Conservation (phyloP, 805 yeast species). For the Cephaloascus fragrans region DNA sequence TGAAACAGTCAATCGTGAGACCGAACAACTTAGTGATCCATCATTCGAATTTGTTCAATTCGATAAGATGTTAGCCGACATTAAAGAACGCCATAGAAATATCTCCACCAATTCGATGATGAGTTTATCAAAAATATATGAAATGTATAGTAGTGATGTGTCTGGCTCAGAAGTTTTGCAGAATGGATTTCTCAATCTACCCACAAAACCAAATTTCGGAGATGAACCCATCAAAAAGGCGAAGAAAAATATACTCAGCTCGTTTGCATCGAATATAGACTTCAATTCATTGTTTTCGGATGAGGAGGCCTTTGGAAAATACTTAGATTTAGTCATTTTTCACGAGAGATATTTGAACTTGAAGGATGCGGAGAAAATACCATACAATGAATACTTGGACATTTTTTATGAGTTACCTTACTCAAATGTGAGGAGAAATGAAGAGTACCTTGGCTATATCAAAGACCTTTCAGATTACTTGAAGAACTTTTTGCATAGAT, state of each 20-base stretch:
- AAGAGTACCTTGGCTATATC: conserved; percentile 35
- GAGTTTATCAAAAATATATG: conserved; percentile 9
- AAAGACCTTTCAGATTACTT: conserved; percentile 40
- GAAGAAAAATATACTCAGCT: conserved; percentile 34
- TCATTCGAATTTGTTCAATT: conserved; percentile 6
- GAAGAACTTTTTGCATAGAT: conserved; percentile 30
- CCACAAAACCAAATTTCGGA: conserved; percentile 10
- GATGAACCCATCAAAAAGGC: conserved; percentile 11
- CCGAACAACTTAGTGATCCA: conserved; percentile 8
- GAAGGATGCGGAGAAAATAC: conserved; percentile 10
- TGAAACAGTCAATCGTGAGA: conserved; percentile 5
- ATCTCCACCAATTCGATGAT: conserved; percentile 4
- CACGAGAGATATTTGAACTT: conserved; percentile 48
- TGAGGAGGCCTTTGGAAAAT: conserved; percentile 57
- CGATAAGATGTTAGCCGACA: conserved; percentile 5
- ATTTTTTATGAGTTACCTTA: conserved; percentile 28
- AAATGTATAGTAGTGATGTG: conserved; percentile 13
- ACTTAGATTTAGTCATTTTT: conserved; percentile 42
- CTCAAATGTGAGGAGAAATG: conserved; percentile 13
- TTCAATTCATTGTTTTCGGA: conserved; percentile 42
- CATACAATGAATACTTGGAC: conserved; percentile 43
- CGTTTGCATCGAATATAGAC: conserved; percentile 37
- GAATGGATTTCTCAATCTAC: neutral
- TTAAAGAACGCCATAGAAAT: conserved; percentile 3
- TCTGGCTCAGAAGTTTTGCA: neutral